These are phyloP conservation scores for Cutaneotrichosporon mucoides DNA, from an alignment of 1,284 basidiomycete genomes.

Conservation along the genomic window DNA sequence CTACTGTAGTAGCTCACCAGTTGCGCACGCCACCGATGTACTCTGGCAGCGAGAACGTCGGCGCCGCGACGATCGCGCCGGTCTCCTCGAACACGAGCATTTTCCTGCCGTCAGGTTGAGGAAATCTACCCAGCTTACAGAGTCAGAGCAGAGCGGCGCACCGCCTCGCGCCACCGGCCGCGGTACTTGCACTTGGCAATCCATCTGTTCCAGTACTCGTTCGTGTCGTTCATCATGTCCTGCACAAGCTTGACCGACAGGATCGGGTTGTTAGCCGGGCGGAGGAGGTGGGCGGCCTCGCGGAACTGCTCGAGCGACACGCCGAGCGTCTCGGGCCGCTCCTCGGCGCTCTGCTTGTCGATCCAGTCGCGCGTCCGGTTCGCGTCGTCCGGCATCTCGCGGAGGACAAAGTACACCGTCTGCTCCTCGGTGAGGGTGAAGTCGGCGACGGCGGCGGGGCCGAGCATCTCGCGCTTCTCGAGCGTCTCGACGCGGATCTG, in stretches of 20 bases:
- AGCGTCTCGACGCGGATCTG: constrained; percentile 53
- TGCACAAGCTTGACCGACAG: constrained; percentile 53
- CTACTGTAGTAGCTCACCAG: constrained; percentile 53
- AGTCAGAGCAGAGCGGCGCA: constrained; percentile 78
- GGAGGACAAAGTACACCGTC: constrained; percentile 73
- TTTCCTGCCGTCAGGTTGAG: constrained; percentile 28
- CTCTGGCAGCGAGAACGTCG: constrained; percentile 88
- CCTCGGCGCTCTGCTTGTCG: background rate
- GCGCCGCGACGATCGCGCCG: constrained; percentile 81
- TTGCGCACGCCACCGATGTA: constrained; percentile 81
- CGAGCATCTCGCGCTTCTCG: constrained; percentile 35
- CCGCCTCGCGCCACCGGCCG: constrained; percentile 90
- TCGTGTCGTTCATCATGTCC: constrained; percentile 55
- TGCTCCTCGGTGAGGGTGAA: constrained; percentile 77
- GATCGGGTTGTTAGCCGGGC: constrained; percentile 58
- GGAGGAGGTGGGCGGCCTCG: constrained; percentile 55
- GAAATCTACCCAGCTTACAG: constrained; percentile 26
- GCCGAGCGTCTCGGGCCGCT: constrained; percentile 44
- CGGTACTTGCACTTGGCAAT: constrained; percentile 64
- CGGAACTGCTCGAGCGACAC: constrained; percentile 55
- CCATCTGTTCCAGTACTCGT: constrained; percentile 82
- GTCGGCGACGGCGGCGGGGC: constrained; percentile 33
- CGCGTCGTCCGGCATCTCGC: constrained; percentile 52
- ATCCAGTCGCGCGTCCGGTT: constrained; percentile 2
- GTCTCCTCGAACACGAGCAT: constrained; percentile 50